A percentile compares a stretch with the other conserved stretches of the same genome.
Conservation (phyloP, 306 rosid species). For the Argentina anserina region DNA sequence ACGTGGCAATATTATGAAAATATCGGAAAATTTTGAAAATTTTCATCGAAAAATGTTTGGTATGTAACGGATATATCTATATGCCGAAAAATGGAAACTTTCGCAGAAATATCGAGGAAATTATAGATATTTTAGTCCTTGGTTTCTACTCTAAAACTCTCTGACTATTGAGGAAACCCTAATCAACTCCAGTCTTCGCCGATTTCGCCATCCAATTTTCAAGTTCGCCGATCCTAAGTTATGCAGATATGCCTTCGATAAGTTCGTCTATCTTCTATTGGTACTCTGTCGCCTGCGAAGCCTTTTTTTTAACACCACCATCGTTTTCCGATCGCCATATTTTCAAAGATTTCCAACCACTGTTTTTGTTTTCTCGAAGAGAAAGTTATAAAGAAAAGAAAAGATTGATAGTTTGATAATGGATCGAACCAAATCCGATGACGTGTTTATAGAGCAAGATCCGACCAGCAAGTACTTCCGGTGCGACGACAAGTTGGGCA, state of each 20-base stretch:
- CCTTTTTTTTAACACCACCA: not conserved
- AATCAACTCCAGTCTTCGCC: too few species aligned
- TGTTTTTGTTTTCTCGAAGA: not conserved
- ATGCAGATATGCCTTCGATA: not conserved
- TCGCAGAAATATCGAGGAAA: too few species aligned
- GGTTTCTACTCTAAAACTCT: not conserved
- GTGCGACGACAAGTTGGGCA: constrained; percentile 74
- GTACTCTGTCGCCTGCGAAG: not conserved
- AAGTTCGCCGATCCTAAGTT: not conserved
- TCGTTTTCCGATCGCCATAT: not conserved
- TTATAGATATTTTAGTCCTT: too few species aligned
- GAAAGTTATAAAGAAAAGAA: not conserved
- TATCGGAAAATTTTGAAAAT: too few species aligned
- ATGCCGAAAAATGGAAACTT: too few species aligned
- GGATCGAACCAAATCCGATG: not conserved
- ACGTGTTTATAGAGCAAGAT: constrained; percentile 58
- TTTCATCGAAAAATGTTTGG: too few species aligned
- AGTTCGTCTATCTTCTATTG: not conserved
- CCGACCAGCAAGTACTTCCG: constrained; percentile 62
- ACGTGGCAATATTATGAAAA: too few species aligned
- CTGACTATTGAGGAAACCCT: too few species aligned
- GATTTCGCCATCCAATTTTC: not conserved
- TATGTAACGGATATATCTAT: too few species aligned
- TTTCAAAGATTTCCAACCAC: not conserved
- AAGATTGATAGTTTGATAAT: not conserved